These are phyloP conservation scores for Sporisorium graminicola DNA, from an alignment of 1,284 basidiomycete species.

Conservation along the genomic window DNA sequence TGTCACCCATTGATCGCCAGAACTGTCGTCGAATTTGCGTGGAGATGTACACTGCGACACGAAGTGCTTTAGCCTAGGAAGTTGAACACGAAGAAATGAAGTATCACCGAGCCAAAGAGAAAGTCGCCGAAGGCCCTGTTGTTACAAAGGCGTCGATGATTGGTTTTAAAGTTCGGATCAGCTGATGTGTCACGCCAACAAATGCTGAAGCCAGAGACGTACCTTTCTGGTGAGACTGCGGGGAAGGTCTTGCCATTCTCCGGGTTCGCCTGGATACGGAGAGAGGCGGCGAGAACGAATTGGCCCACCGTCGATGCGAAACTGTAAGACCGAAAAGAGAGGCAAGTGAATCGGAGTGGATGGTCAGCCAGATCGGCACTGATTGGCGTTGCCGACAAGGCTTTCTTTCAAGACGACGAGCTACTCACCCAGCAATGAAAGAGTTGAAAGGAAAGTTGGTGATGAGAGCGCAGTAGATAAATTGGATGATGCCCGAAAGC, in stretches of 20 bases:
- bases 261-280: conserved; percentile 92
- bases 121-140: conserved; percentile 85
- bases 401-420: neutral
- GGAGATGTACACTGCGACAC: neutral
- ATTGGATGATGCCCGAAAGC: conserved; percentile 89
- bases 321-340: conserved; percentile 72
- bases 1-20: conserved; percentile 3
- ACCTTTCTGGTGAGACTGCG: conserved; percentile 91
- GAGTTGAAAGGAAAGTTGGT: conserved; percentile 97
- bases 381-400: no score
- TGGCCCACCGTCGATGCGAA: conserved; percentile 95
- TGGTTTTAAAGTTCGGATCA: conserved; percentile 27
- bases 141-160: neutral
- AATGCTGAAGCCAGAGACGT: conserved; percentile 59
- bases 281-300: conserved; percentile 91
- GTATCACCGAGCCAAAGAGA: conserved; percentile 88
- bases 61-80: conserved; percentile 78
- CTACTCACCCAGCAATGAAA: conserved; percentile 88
- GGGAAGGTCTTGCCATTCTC: conserved; percentile 75
- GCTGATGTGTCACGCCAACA: no score
- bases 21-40: neutral
- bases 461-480: conserved; percentile 89
- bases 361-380: neutral
- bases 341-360: neutral
- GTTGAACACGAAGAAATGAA: conserved; percentile 99